Conservation (phyloP, 73 alveolate species). For the Paramecium primaurelia region DNA sequence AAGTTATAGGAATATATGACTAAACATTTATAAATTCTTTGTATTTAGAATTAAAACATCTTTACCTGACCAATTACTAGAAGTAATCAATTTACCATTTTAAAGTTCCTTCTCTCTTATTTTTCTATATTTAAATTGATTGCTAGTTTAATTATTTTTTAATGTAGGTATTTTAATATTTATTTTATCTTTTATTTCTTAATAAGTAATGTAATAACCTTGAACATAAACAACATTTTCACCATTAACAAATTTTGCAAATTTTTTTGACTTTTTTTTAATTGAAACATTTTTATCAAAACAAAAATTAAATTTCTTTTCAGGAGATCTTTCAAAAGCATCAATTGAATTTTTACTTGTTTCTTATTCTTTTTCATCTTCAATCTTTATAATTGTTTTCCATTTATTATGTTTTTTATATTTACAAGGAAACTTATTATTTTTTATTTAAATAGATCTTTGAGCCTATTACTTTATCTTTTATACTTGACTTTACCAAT, state of each 20-base stretch:
- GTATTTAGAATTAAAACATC: background rate
- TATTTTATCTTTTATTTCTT: background rate
- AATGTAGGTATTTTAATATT: background rate
- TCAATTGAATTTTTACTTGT: background rate
- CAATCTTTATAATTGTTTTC: background rate
- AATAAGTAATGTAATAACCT: background rate
- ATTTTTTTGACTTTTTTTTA: background rate
- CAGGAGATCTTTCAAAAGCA: background rate
- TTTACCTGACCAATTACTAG: slow-evolving; percentile 15
- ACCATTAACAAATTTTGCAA: background rate
- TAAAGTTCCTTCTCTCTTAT: background rate
- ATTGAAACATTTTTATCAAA: background rate
- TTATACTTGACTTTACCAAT: background rate
- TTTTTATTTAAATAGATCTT: background rate
- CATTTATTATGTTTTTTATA: background rate
- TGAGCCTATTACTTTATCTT: background rate
- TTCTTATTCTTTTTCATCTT: background rate
- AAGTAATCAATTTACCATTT: background rate
- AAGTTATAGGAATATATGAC: background rate
- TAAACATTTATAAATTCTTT: background rate
- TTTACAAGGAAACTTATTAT: background rate
- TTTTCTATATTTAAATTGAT: background rate
- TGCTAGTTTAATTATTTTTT: background rate
- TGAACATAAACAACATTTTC: background rate
- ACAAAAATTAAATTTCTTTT: background rate